These are phyloP conservation scores for Trichomonascaceae sp. DNA, from an alignment of 1,139 yeast species.

Conservation along the genomic window DNA sequence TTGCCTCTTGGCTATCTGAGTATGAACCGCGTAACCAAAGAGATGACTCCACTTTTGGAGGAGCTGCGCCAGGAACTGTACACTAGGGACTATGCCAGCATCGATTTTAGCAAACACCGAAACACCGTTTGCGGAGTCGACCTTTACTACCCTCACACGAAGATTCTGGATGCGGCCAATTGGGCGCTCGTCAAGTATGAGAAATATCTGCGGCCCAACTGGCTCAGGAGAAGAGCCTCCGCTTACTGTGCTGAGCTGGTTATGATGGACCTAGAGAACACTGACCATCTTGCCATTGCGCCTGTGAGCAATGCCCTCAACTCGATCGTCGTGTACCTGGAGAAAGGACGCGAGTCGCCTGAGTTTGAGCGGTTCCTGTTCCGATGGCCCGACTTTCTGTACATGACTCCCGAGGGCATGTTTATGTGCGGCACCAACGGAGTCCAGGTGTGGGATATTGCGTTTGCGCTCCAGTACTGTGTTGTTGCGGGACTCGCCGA, in stretches of 20 bases:
- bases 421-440: conserved; percentile 97
- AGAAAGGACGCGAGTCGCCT: conserved; percentile 58
- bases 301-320: conserved; percentile 88
- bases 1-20: conserved; percentile 76
- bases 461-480: conserved; percentile 77
- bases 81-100: conserved; percentile 44
- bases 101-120: conserved; percentile 59
- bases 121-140: conserved; percentile 88
- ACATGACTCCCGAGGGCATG: conserved; percentile 85
- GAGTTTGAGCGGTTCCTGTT: conserved; percentile 42
- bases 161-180: conserved; percentile 52
- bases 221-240: conserved; percentile 47
- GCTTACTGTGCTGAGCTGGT: conserved; percentile 48
- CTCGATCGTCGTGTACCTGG: conserved; percentile 51
- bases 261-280: conserved; percentile 61
- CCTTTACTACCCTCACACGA: conserved; percentile 83
- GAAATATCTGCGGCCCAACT: conserved; percentile 54
- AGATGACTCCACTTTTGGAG: conserved; percentile 47
- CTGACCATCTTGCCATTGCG: conserved; percentile 78
- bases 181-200: conserved; percentile 50
- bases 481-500: conserved; percentile 72
- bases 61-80: conserved; percentile 71
- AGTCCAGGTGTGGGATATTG: conserved; percentile 93
- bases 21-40: conserved; percentile 42
- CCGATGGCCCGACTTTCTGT: conserved; percentile 64